phyloP scores from a whole-genome alignment of 768 basidiomycete genomes.

The Hericium rajendrae region DNA sequence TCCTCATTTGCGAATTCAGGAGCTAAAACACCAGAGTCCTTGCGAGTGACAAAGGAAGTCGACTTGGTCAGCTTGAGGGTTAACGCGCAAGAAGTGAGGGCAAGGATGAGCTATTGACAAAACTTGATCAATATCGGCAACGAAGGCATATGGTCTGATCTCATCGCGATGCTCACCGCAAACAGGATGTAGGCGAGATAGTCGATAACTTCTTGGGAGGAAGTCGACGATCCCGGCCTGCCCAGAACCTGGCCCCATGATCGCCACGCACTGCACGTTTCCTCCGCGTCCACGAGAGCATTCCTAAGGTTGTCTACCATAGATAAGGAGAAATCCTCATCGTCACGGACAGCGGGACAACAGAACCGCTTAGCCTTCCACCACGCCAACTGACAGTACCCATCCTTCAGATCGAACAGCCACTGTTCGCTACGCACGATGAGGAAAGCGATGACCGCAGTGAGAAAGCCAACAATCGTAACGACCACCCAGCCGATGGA shows the following conservation, averaged over 20 bases:
- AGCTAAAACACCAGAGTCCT: conserved; percentile 70
- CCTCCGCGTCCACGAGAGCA: conserved; percentile 15
- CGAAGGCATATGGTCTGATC: background rate
- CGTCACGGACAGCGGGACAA: conserved; percentile 37
- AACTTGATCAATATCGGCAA: background rate
- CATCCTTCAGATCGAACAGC: conserved; percentile 89
- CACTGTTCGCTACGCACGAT: conserved; percentile 81
- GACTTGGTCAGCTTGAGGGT: conserved; percentile 86
- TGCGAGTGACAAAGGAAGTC: conserved; percentile 77
- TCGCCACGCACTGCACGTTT: conserved; percentile 58
- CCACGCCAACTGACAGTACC: conserved; percentile 66
- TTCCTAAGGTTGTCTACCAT: background rate
- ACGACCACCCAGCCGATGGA: conserved; percentile 85
- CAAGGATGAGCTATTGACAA: conserved; percentile 52
- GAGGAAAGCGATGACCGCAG: conserved; percentile 78
- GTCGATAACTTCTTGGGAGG: conserved; percentile 41
- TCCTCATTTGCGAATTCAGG: conserved; percentile 30
- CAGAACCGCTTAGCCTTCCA: conserved; percentile 77
- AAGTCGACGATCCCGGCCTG: conserved; percentile 19
- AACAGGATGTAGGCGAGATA: conserved; percentile 63
- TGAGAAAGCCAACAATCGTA: conserved; percentile 77
- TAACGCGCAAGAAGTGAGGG: conserved; percentile 62
- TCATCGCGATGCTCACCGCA: conserved; percentile 49
- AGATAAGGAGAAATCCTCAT: conserved; percentile 1
- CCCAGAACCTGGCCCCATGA: conserved; percentile 60